Conservation (phyloP, 768 basidiomycete species). For the Serpula lacrymans region DNA sequence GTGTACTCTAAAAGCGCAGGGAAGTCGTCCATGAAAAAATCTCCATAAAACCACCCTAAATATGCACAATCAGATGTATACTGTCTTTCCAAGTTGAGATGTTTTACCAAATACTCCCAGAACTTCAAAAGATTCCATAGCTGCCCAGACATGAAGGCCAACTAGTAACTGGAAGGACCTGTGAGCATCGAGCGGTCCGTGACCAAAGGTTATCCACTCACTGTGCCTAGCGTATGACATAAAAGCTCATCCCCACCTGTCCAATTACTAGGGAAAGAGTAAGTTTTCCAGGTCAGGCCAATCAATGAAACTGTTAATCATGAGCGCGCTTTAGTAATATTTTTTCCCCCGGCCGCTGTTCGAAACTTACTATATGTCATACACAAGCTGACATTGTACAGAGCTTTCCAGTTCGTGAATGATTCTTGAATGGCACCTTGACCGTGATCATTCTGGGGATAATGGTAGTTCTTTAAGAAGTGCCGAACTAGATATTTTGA, state of each 20-base stretch:
- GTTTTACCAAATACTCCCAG: constrained; percentile 86
- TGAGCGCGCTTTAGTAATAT: too few species aligned
- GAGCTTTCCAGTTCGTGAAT: constrained; percentile 90
- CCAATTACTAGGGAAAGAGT: constrained; percentile 80
- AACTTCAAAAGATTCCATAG: constrained; percentile 86
- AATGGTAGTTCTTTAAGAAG: constrained; percentile 93
- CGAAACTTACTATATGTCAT: constrained; percentile 83
- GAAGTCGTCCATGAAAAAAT: constrained; percentile 95
- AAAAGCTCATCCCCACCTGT: constrained; percentile 82
- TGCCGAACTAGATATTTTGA: constrained; percentile 90
- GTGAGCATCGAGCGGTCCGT: neutral
- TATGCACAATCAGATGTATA: neutral
- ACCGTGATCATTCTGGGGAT: constrained; percentile 64
- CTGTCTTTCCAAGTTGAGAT: neutral
- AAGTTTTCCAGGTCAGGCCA: constrained; percentile 88
- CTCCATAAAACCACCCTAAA: constrained; percentile 96
- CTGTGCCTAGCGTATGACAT: constrained; percentile 83
- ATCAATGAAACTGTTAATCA: constrained; percentile 67
- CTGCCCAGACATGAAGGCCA: constrained; percentile 88
- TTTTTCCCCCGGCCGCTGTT: too few species aligned
- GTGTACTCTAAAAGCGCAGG: constrained; percentile 90
- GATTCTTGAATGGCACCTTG: constrained; percentile 87
- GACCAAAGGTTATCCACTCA: constrained; percentile 36
- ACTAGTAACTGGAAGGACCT: constrained; percentile 60
- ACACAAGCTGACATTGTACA: constrained; percentile 89